Conservation (phyloP, 768 basidiomycete species). For the Agaricus blazei region DNA sequence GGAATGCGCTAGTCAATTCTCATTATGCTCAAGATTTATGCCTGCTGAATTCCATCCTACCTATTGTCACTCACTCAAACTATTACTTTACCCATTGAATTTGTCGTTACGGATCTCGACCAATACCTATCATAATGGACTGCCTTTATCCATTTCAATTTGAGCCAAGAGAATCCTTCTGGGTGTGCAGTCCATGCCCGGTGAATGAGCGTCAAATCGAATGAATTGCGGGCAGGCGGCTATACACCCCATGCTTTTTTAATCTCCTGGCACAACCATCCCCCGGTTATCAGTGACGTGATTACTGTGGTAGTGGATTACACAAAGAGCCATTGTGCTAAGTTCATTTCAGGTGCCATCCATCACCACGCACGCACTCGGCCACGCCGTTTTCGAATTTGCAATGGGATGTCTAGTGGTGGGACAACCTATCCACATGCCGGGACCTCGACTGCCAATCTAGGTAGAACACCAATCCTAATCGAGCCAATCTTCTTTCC, state of each 20-base stretch:
- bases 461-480: not conserved
- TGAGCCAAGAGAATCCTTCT: not conserved
- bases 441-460: not conserved
- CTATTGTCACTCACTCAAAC: constrained; percentile 2
- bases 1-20: not conserved
- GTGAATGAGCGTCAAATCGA: not conserved
- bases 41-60: constrained; percentile 1
- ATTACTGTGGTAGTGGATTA: not conserved
- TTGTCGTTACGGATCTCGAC: not conserved
- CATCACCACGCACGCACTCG: not conserved
- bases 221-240: too few relatives aligned
- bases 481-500: not conserved
- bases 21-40: constrained; percentile 8
- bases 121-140: not conserved
- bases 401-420: too few relatives aligned
- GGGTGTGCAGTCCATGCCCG: not conserved
- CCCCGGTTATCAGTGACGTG: not conserved
- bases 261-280: not conserved
- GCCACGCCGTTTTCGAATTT: too few relatives aligned
- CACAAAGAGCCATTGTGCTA: not conserved
- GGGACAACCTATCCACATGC: too few relatives aligned
- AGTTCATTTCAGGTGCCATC: not conserved
- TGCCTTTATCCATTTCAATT: constrained; percentile 5
- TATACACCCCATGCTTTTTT: not conserved
- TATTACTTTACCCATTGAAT: not conserved